Evolutionary conservation across 2,329 filamentous ascomycete genomes (phyloP).

Genomic region (Trichoderma atroviride): DNA sequence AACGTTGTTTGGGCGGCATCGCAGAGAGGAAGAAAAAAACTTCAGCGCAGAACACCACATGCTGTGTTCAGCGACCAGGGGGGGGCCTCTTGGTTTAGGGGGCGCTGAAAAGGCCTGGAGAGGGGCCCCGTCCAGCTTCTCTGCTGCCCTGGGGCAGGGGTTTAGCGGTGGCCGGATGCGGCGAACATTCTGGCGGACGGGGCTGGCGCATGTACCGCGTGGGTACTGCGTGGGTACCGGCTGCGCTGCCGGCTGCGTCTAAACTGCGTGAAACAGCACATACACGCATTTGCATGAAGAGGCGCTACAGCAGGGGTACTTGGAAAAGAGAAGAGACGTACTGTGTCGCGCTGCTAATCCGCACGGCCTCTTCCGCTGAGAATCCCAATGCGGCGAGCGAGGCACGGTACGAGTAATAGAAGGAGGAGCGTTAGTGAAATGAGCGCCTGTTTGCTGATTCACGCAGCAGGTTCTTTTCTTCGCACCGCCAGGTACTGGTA

Average conservation of each 20-base stretch:
- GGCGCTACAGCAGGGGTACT: background rate
- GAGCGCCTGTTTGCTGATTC: background rate
- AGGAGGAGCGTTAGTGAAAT: background rate
- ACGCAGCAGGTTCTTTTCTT: background rate
- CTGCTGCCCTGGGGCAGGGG: slow-evolving; percentile 21
- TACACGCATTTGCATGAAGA: background rate
- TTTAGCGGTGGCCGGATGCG: slow-evolving; percentile 11
- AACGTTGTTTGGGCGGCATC: background rate
- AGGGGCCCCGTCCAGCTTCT: background rate
- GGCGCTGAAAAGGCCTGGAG: slow-evolving; percentile 1
- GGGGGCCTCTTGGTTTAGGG: background rate
- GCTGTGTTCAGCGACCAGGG: background rate
- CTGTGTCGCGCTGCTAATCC: background rate
- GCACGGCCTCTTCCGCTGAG: background rate
- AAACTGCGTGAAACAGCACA: background rate
- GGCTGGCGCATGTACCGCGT: background rate
- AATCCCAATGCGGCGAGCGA: slow-evolving; percentile 11
- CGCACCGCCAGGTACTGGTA: background rate
- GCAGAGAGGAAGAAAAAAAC: background rate
- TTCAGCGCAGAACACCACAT: background rate
- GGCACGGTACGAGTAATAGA: background rate
- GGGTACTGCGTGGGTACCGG: slow-evolving; percentile 6
- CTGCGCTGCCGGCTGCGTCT: background rate
- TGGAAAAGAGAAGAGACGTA: background rate
- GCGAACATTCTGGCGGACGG: background rate